Conservation (phyloP, 2,329 filamentous ascomycete species). For the Westerdykella aurantiaca region DNA sequence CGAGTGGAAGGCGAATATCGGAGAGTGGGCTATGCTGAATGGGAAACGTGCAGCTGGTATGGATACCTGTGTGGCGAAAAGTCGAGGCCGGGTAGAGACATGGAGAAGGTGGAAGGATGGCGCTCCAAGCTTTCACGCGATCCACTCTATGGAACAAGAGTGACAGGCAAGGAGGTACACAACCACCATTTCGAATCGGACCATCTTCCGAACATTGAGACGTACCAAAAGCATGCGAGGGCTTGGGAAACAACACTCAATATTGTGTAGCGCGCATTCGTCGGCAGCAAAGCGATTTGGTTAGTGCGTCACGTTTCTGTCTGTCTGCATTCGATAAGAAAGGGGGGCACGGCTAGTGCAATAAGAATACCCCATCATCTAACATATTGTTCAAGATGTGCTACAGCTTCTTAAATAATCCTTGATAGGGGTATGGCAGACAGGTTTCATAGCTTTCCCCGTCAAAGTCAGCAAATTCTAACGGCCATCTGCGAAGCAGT, state of each 20-base stretch:
- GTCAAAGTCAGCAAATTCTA: too few species aligned
- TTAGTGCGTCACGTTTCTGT: too few species aligned
- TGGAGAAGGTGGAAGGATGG: slow-evolving; percentile 7
- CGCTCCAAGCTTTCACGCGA: not conserved
- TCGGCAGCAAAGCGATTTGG: too few species aligned
- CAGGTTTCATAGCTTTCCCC: too few species aligned
- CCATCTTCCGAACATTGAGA: slow-evolving; percentile 5
- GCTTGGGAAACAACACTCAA: slow-evolving; percentile 8
- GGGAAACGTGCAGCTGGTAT: slow-evolving; percentile 20
- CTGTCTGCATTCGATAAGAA: too few species aligned
- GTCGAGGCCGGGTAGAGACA: slow-evolving; percentile 1
- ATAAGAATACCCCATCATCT: too few species aligned
- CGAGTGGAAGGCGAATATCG: slow-evolving; percentile 8
- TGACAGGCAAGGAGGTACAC: slow-evolving; percentile 7
- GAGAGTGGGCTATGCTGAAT: slow-evolving; percentile 15
- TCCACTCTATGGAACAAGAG: not conserved
- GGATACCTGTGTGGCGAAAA: slow-evolving; percentile 14
- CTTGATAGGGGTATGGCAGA: too few species aligned
- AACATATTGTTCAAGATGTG: too few species aligned
- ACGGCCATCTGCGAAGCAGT: too few species aligned
- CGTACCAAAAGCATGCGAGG: slow-evolving; percentile 6
- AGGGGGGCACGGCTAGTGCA: too few species aligned
- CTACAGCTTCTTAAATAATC: too few species aligned
- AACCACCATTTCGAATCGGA: slow-evolving; percentile 6
- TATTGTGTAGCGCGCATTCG: slow-evolving; percentile 7